Conservation (phyloP, 2,329 filamentous ascomycete genomes). For the Lojkania enalia region DNA sequence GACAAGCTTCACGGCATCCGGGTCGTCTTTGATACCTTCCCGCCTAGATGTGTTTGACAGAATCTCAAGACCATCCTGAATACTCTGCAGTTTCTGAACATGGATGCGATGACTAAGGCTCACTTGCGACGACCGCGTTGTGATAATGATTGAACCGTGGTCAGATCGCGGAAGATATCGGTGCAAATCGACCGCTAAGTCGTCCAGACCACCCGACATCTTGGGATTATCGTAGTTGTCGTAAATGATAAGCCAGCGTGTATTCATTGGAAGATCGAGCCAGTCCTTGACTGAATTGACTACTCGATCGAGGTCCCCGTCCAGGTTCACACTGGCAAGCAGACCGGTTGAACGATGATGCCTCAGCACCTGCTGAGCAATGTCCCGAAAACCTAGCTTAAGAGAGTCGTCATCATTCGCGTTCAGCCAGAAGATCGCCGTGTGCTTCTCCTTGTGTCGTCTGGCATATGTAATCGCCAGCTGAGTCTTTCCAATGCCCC, state of each 20-base stretch:
- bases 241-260: constrained; percentile 46
- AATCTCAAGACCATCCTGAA: constrained; percentile 18
- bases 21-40: constrained; percentile 23
- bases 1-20: constrained; percentile 28
- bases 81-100: constrained; percentile 15
- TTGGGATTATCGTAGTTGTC: constrained; percentile 50
- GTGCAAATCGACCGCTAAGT: constrained; percentile 36
- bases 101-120: constrained; percentile 14
- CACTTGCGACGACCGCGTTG: constrained; percentile 16
- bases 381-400: constrained; percentile 39
- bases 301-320: constrained; percentile 29
- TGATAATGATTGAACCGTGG: constrained; percentile 20
- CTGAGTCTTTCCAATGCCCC: constrained; percentile 55
- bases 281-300: constrained; percentile 43
- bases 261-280: constrained; percentile 43
- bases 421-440: constrained; percentile 51
- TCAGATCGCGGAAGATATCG: constrained; percentile 15
- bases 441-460: constrained; percentile 41
- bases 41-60: constrained; percentile 17
- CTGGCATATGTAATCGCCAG: constrained; percentile 45
- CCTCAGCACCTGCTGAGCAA: constrained; percentile 33
- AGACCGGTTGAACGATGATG: constrained; percentile 26
- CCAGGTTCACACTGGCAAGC: constrained; percentile 24
- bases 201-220: constrained; percentile 15
- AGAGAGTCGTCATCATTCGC: constrained; percentile 43